Percentiles rank a stretch among this genome's conserved stretches.
Conservation (phyloP, 2,329 filamentous ascomycete species). For the Hypomyces perniciosus region DNA sequence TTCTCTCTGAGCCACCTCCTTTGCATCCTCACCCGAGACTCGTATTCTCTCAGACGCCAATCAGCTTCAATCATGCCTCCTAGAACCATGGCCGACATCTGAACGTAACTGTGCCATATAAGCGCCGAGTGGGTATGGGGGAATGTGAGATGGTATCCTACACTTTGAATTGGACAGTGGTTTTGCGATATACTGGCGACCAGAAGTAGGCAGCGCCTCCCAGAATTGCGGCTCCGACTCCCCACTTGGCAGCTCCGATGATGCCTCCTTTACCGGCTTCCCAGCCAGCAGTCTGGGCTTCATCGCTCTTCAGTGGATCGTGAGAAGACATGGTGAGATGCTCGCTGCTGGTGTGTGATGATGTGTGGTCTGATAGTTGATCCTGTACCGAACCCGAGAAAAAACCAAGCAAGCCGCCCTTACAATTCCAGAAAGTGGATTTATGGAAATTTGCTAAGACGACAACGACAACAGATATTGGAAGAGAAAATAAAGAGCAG, state of each 20-base stretch:
- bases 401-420: no score
- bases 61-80: constrained; percentile 75
- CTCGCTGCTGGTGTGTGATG: neutral
- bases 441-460: no score
- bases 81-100: constrained; percentile 81
- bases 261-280: constrained; percentile 63
- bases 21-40: constrained; percentile 58
- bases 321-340: constrained; percentile 38
- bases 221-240: constrained; percentile 56
- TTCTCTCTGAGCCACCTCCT: constrained; percentile 58
- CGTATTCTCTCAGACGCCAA: constrained; percentile 58
- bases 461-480: no score
- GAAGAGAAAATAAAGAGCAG: no score
- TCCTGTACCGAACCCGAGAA: neutral
- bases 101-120: constrained; percentile 57
- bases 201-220: constrained; percentile 56
- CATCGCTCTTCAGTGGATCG: constrained; percentile 56
- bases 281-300: constrained; percentile 65
- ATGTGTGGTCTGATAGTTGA: neutral
- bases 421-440: no score
- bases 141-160: constrained; percentile 35
- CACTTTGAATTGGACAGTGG: constrained; percentile 75
- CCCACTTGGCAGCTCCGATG: constrained; percentile 67
- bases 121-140: neutral
- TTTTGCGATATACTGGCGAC: constrained; percentile 65